Base-by-base conservation (phyloP, 2,329 filamentous ascomycete species). In the Ophiocordyceps camponoti-rufipedis region DNA sequence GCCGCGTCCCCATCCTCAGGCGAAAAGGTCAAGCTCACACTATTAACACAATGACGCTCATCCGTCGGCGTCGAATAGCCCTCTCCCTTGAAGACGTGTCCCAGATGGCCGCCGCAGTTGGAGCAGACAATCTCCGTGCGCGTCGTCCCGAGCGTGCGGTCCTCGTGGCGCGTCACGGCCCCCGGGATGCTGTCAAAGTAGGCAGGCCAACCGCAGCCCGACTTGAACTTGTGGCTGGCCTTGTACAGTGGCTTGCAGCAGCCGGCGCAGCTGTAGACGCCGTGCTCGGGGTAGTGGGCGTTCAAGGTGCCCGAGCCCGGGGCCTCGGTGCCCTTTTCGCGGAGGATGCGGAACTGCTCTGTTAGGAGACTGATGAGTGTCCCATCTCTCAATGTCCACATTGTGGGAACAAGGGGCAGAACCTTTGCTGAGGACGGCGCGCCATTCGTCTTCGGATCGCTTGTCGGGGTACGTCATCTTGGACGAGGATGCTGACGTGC, bases 31-130 rank as follows among this genome's bases (percentile, higher is more conserved):
- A 96, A 68, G 59, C 85, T 93, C 45, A 96, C 67, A 57, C 85
- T 91, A 60, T 96, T 98, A 48, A 98, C 91, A 58, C 91, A 98
- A 67, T 98, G 91, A 49, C 91, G 74, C 75, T 98, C 91, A 61
- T 98, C 82, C 18, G 88, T 96, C 5, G 91, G 87, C 19, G 83
- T 93, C 8, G 71, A 55, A 58, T 80, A 91, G 29, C 83, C 82
- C 62, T 94, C 87, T 13, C 87, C 87, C 69, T 93, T 91, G 62
- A 94, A 94, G 11, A 94, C 86, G 68, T 94, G 87, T n/a, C 87
- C 87, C 49, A 94, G 62, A 64, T 94, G 87, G 2, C 91, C 91
- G 23, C 91, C 93, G 59, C 91, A 98, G 61, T 94, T 94, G 51
- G 78, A 75, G 65, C 91, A 98, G 9, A 93, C 81, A 56, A 98